Percentiles rank a stretch among this genome's conserved stretches.
These are phyloP conservation scores for Thelephora terrestris DNA, from an alignment of 1,284 basidiomycete species.

Conservation along the genomic window DNA sequence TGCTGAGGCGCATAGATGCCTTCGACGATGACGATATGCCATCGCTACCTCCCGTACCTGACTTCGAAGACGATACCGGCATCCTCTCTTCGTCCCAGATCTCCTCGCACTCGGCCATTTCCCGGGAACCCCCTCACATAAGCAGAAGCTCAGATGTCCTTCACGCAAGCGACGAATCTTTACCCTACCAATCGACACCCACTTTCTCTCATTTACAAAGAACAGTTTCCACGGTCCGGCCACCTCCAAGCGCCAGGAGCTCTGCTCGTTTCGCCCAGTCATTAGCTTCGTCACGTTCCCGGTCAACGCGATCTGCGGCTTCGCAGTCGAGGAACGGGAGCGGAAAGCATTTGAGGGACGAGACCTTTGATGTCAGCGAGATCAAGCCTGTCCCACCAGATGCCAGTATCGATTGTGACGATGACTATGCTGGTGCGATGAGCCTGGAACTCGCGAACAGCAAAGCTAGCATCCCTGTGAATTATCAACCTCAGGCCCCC, in stretches of 20 bases:
- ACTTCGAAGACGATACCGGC: constrained; percentile 47
- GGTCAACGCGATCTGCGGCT: constrained; percentile 6
- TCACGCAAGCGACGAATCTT: constrained; percentile 14
- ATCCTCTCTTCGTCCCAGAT: not conserved
- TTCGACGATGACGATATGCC: constrained; percentile 63
- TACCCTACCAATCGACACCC: constrained; percentile 55
- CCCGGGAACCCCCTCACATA: constrained; percentile 16
- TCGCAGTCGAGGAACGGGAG: constrained; percentile 12
- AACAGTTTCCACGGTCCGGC: constrained; percentile 35
- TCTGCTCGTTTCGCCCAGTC: constrained; percentile 66
- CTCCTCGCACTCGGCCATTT: constrained; percentile 12
- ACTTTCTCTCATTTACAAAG: constrained; percentile 33
- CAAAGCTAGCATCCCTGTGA: constrained; percentile 39
- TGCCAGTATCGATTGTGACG: constrained; percentile 21
- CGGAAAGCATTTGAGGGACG: constrained; percentile 13
- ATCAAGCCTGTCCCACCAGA: constrained; percentile 42
- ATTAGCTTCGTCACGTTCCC: constrained; percentile 29
- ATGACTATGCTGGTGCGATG: constrained; percentile 28
- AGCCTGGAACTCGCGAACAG: constrained; percentile 32
- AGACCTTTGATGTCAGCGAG: constrained; percentile 50
- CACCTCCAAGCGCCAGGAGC: constrained; percentile 47
- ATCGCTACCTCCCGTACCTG: constrained; percentile 64
- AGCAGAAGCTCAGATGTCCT: constrained; percentile 19
- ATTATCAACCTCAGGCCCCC: constrained; percentile 38
- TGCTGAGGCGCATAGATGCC: constrained; percentile 69